phyloP scores from a whole-genome alignment of 352 stramenopile species.

The Phytophthora lateralis region DNA sequence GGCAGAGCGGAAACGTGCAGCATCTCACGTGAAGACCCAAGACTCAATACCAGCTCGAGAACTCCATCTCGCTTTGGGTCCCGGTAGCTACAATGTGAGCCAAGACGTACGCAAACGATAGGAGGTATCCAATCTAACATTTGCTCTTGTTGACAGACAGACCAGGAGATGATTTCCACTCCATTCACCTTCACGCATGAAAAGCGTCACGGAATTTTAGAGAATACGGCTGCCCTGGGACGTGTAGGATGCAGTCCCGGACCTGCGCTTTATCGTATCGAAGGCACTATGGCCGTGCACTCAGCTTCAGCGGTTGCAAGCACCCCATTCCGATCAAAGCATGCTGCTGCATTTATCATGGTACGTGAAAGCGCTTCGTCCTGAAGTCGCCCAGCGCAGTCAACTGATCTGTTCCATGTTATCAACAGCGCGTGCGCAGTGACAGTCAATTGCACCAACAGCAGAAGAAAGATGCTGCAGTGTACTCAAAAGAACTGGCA shows the following conservation, averaged over 20 bases:
- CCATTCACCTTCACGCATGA: slow-evolving; percentile 57
- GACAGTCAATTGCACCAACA: slow-evolving; percentile 41
- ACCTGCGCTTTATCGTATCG: slow-evolving; percentile 27
- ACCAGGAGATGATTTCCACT: slow-evolving; percentile 49
- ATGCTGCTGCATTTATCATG: slow-evolving; percentile 38
- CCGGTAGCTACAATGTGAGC: slow-evolving; percentile 60
- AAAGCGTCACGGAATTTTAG: slow-evolving; percentile 49
- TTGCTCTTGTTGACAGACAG: slow-evolving; percentile 30
- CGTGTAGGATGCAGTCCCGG: slow-evolving; percentile 28
- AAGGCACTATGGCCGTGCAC: slow-evolving; percentile 18
- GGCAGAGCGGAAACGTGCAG: slow-evolving; percentile 19
- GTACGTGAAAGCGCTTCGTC: slow-evolving; percentile 16
- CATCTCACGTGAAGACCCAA: slow-evolving; percentile 14
- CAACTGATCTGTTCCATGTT: background rate
- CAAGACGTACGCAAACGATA: slow-evolving; percentile 41
- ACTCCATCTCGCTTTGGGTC: slow-evolving; percentile 46
- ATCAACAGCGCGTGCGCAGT: slow-evolving; percentile 40
- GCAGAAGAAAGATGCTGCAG: slow-evolving; percentile 25
- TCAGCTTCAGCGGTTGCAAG: slow-evolving; percentile 28
- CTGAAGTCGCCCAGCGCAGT: background rate
- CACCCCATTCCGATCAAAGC: slow-evolving; percentile 34
- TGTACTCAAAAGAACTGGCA: slow-evolving; percentile 57
- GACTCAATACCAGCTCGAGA: slow-evolving; percentile 24
- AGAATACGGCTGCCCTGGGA: slow-evolving; percentile 31
- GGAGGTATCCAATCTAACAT: slow-evolving; percentile 1